These are phyloP conservation scores for Cercophora samala DNA, from an alignment of 495 filamentous ascomycete species.

Conservation along the genomic window DNA sequence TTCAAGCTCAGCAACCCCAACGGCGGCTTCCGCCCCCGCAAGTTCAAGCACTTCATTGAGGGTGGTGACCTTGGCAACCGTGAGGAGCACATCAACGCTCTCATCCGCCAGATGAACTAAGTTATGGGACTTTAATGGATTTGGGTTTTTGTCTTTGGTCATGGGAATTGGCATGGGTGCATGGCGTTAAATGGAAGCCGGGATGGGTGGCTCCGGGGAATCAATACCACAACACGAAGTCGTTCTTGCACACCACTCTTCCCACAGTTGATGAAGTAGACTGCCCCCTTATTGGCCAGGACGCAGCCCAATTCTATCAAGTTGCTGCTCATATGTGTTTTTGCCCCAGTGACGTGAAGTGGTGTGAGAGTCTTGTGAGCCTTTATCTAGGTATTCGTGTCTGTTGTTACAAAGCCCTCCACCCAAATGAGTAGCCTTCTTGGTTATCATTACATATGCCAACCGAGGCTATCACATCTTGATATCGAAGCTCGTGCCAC, in stretches of 20 bases:
- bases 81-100: slow-evolving; percentile 96
- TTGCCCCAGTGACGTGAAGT: background rate
- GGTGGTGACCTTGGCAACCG: slow-evolving; percentile 97
- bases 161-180: slow-evolving; percentile 39
- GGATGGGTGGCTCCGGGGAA: slow-evolving; percentile 28
- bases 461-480: slow-evolving; percentile 43
- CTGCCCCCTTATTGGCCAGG: slow-evolving; percentile 20
- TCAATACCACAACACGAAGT: slow-evolving; percentile 32
- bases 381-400: background rate
- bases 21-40: slow-evolving; percentile 89
- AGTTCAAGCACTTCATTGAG: slow-evolving; percentile 99
- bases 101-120: slow-evolving; percentile 99
- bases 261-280: slow-evolving; percentile 24
- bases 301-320: slow-evolving; percentile 26
- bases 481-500: slow-evolving; percentile 97
- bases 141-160: slow-evolving; percentile 37
- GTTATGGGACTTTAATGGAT: slow-evolving; percentile 22
- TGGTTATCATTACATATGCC: background rate
- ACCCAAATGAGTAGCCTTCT: background rate
- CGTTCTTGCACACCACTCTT: slow-evolving; percentile 23
- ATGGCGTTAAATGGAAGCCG: slow-evolving; percentile 32
- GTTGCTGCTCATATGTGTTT: slow-evolving; percentile 7
- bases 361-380: background rate
- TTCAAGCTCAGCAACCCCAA: slow-evolving; percentile 99
- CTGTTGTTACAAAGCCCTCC: background rate